These are phyloP conservation scores for Dactylis glomerata DNA, from an alignment of 176 grass and related monocot genomes.

Conservation along the genomic window DNA sequence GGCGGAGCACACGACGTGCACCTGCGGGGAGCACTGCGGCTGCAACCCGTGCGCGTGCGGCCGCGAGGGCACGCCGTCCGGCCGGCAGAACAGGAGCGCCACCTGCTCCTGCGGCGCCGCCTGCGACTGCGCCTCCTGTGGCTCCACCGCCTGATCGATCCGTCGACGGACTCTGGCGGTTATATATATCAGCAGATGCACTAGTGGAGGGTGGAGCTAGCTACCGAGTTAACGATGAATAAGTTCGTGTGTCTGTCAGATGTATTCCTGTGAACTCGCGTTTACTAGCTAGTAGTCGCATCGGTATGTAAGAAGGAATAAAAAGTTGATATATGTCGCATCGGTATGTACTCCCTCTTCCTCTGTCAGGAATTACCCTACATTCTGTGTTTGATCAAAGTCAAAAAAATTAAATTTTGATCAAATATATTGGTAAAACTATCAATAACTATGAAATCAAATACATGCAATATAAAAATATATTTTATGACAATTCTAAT, in stretches of 20 bases:
- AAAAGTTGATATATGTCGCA: background rate
- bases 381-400: no score
- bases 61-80: background rate
- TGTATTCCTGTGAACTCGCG: background rate
- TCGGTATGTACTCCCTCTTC: no score
- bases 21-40: conserved; percentile 54
- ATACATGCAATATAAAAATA: no score
- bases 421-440: no score
- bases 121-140: conserved; percentile 40
- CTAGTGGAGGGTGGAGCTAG: background rate
- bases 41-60: conserved; percentile 62
- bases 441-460: no score
- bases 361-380: no score
- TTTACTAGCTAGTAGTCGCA: background rate
- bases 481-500: no score
- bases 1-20: conserved; percentile 49
- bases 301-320: conserved; percentile 1
- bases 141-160: background rate
- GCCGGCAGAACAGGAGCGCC: conserved; percentile 14
- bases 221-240: background rate
- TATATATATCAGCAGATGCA: background rate
- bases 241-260: background rate
- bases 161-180: background rate
- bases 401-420: no score
- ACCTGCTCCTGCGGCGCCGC: conserved; percentile 43